These are phyloP conservation scores for Hypsizygus marmoreus DNA, from an alignment of 768 basidiomycete species.

Conservation along the genomic window DNA sequence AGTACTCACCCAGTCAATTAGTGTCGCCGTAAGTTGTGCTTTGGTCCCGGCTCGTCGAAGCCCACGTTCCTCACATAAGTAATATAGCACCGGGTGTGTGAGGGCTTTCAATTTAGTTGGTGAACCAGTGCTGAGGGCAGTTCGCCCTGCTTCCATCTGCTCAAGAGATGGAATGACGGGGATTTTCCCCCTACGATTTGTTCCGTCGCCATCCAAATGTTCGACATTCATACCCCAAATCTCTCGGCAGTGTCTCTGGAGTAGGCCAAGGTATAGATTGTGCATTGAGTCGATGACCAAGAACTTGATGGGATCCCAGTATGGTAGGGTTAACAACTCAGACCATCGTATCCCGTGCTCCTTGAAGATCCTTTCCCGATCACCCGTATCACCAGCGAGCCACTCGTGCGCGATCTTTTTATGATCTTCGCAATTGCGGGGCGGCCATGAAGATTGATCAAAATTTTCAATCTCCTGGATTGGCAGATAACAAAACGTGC, in stretches of 20 bases:
- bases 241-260: conserved; percentile 13
- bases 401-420: not conserved
- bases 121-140: not conserved
- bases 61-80: no score
- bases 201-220: conserved; percentile 20
- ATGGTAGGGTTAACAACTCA: conserved; percentile 27
- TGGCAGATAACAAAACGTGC: conserved; percentile 17
- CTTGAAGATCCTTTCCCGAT: conserved; percentile 15
- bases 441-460: conserved; percentile 15
- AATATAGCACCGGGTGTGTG: no score
- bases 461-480: conserved; percentile 19
- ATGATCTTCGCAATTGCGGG: conserved; percentile 6
- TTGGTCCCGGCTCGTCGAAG: no score
- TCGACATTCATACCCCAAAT: conserved; percentile 25
- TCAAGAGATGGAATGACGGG: not conserved
- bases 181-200: conserved; percentile 3
- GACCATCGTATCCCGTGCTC: conserved; percentile 31
- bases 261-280: conserved; percentile 16
- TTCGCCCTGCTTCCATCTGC: conserved; percentile 1
- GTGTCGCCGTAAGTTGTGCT: no score
- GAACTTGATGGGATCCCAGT: conserved; percentile 28
- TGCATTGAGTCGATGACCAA: conserved; percentile 30
- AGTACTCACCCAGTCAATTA: no score
- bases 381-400: not conserved
- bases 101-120: no score